Conservation (phyloP, 2,329 filamentous ascomycete species). For the Talaromyces rugulosus region DNA sequence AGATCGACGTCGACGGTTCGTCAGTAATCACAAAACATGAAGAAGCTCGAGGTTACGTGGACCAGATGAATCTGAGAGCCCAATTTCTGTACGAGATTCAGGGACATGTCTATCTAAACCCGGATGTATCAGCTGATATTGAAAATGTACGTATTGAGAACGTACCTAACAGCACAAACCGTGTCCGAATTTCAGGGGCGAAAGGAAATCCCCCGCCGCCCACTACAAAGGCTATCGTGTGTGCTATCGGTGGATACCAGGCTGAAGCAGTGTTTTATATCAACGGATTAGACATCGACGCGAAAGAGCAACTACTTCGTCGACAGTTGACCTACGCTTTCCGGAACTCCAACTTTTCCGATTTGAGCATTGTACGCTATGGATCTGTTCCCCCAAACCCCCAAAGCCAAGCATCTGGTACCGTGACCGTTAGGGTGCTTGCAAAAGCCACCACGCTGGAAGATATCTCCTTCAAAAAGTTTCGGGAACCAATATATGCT, state of each 20-base stretch:
- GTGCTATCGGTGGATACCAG: neutral
- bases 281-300: neutral
- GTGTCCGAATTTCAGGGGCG: neutral
- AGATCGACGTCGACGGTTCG: neutral
- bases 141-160: constrained; percentile 18
- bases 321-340: neutral
- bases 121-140: constrained; percentile 45
- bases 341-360: neutral
- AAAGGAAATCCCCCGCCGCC: neutral
- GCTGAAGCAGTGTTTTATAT: neutral
- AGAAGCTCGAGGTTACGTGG: constrained; percentile 11
- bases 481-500: neutral
- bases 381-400: neutral
- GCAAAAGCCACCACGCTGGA: neutral
- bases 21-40: neutral
- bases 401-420: neutral
- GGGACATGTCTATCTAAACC: constrained; percentile 46
- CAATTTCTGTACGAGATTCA: constrained; percentile 46
- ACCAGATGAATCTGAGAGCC: constrained; percentile 38
- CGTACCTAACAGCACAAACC: neutral
- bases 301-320: neutral
- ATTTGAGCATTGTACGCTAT: neutral
- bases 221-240: neutral
- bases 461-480: neutral
- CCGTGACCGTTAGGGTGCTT: neutral